Percentiles rank a stretch among this genome's conserved stretches.
These are phyloP conservation scores for Botrytis porri DNA, from an alignment of 2,329 filamentous ascomycete species.

Conservation along the genomic window DNA sequence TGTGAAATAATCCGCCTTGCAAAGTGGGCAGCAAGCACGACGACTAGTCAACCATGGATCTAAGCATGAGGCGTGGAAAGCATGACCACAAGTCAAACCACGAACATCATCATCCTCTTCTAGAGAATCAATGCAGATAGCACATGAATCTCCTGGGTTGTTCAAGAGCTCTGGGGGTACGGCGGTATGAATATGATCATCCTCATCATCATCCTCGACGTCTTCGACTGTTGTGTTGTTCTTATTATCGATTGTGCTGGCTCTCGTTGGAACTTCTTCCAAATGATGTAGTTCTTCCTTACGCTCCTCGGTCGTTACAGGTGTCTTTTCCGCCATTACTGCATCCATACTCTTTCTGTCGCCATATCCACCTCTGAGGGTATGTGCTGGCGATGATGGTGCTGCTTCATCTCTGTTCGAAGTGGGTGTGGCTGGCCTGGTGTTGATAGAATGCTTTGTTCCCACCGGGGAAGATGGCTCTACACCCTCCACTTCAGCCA, in stretches of 20 bases:
- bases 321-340: conserved; percentile 26
- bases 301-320: conserved; percentile 23
- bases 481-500: conserved; percentile 64
- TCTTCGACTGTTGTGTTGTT: conserved; percentile 41
- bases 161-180: conserved; percentile 77
- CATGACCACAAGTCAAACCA: conserved; percentile 92
- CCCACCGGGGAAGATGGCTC: conserved; percentile 41
- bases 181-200: conserved; percentile 76
- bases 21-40: conserved; percentile 92
- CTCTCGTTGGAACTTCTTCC: conserved; percentile 34
- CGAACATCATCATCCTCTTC: conserved; percentile 96
- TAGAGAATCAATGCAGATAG: conserved; percentile 90
- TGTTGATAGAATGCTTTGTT: conserved; percentile 39
- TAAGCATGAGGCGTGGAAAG: conserved; percentile 92
- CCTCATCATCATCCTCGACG: conserved; percentile 68
- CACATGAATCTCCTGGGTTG: conserved; percentile 86
- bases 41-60: conserved; percentile 96
- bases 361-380: conserved; percentile 15
- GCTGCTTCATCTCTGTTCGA: conserved; percentile 26
- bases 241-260: conserved; percentile 41
- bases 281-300: conserved; percentile 31
- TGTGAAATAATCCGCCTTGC: conserved; percentile 96
- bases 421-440: conserved; percentile 28
- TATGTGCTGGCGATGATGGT: conserved; percentile 23
- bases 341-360: conserved; percentile 27